These are phyloP conservation scores for Auriculariales sp. DNA, from an alignment of 768 basidiomycete species.

Conservation along the genomic window DNA sequence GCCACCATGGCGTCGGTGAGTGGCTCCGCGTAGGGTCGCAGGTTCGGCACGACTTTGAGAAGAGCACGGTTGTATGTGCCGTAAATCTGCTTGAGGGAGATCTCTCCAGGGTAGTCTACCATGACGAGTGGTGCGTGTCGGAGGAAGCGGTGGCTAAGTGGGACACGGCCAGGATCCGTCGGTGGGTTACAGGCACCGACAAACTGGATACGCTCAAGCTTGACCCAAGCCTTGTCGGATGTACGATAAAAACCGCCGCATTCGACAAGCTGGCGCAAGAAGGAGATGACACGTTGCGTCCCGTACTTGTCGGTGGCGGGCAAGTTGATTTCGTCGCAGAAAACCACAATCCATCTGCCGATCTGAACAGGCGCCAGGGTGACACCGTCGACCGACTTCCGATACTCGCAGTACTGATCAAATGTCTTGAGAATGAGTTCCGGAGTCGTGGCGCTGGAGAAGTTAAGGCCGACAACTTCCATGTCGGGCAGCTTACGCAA, in stretches of 20 bases:
- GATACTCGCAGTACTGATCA: constrained; percentile 98
- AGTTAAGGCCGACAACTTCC: constrained; percentile 98
- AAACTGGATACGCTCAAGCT: constrained; percentile 96
- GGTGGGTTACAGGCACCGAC: constrained; percentile 99
- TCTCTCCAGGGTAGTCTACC: constrained; percentile 97
- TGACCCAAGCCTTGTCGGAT: constrained; percentile 92
- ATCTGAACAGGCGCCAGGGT: constrained; percentile 88
- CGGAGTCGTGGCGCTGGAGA: constrained; percentile 96
- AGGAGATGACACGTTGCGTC: constrained; percentile 96
- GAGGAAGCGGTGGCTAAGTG: constrained; percentile 91
- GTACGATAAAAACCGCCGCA: constrained; percentile 90
- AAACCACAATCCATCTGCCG: constrained; percentile 97
- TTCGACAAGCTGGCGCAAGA: constrained; percentile 93
- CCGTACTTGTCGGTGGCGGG: constrained; percentile 97
- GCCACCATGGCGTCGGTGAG: constrained; percentile 96
- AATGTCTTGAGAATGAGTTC: constrained; percentile 98
- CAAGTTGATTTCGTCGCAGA: constrained; percentile 98
- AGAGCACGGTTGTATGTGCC: constrained; percentile 94
- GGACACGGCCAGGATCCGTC: constrained; percentile 98
- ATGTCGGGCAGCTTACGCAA: constrained; percentile 94
- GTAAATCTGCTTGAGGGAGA: constrained; percentile 96
- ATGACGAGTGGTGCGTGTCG: constrained; percentile 94
- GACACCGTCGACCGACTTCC: constrained; percentile 97
- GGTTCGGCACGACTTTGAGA: constrained; percentile 87
- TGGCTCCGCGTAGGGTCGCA: constrained; percentile 84